These are phyloP conservation scores for Diplodia mutila DNA, from an alignment of 2,329 filamentous ascomycete species.

Conservation along the genomic window DNA sequence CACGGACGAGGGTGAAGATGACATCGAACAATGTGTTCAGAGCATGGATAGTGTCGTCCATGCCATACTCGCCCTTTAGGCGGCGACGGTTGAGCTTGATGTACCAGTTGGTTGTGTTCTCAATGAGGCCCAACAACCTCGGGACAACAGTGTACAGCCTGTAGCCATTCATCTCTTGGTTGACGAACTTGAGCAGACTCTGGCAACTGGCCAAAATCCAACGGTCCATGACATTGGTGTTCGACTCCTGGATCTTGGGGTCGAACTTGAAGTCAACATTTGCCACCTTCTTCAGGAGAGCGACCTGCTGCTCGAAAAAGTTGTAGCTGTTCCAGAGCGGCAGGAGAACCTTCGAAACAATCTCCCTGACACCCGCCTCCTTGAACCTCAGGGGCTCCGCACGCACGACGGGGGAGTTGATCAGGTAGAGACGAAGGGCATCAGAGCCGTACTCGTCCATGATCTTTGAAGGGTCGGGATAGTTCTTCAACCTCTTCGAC, in stretches of 20 bases:
- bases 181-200: conserved; percentile 86
- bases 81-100: conserved; percentile 92
- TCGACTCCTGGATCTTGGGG: conserved; percentile 71
- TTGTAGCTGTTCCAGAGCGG: conserved; percentile 97
- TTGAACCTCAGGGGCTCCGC: conserved; percentile 91
- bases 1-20: conserved; percentile 83
- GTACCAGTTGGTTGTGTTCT: conserved; percentile 98
- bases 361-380: conserved; percentile 89
- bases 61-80: conserved; percentile 84
- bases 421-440: conserved; percentile 90
- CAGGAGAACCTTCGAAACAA: conserved; percentile 86
- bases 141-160: conserved; percentile 84
- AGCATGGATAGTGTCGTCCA: conserved; percentile 85
- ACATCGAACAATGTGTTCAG: conserved; percentile 95
- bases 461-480: conserved; percentile 81
- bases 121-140: conserved; percentile 78
- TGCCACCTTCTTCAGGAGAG: conserved; percentile 83
- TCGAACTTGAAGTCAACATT: conserved; percentile 78
- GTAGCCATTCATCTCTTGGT: conserved; percentile 84
- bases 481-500: conserved; percentile 97
- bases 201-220: conserved; percentile 96
- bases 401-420: conserved; percentile 93
- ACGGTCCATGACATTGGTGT: conserved; percentile 91
- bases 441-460: conserved; percentile 91
- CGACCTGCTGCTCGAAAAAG: conserved; percentile 89